Evolutionary conservation across 495 filamentous ascomycete genomes (phyloP), one percentile per base, ranked within the genome.

Genomic region (Corynascus novoguineensis): DNA sequence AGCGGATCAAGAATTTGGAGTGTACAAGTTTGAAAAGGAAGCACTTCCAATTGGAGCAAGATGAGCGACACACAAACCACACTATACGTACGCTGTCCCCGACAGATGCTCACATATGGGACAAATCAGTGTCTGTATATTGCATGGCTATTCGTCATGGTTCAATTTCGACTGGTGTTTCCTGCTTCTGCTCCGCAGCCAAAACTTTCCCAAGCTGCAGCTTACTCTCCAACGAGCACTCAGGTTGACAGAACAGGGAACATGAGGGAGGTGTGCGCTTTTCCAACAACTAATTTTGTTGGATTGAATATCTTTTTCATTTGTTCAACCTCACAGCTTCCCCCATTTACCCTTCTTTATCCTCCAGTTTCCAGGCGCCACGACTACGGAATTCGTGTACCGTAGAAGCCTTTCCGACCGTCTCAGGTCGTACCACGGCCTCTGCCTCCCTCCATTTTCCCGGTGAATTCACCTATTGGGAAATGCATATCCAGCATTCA

Each of bases 321-420:
- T 25, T 9, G 22, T 15, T 38, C 25, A 42, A 31, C 32, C 24
- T 54, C 19, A 40, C 29, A 25, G 1, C 31, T 12, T 25, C 15
- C 8, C 15, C 35, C 25, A 8, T 41, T 54, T 44, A n/a, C 29
- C 9, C 27, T 3, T 44, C 51, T 14, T 10, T 12, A 19, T 21
- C 4, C 17, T 21, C 17, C 28, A 46, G 45, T 44, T 28, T 17
- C 17, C 14, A 24, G 7, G 41, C 29, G 31, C 12, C 22, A 25
- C 38, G 28, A 38, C 37, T 9, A 34, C 51, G 34, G 15, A 35
- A 41, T n/a, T n/a, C 35, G n/a, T 54, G n/a, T 17, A 54, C 51
- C n/a, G n/a, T n/a, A n/a, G n/a, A 44, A 54, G 17, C 22, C 22
- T 40, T 19, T 34, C 22, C 38, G 24, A 40, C 25, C 32, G 22